Conservation (phyloP, 2,329 filamentous ascomycete genomes). For the Claviceps citrina region DNA sequence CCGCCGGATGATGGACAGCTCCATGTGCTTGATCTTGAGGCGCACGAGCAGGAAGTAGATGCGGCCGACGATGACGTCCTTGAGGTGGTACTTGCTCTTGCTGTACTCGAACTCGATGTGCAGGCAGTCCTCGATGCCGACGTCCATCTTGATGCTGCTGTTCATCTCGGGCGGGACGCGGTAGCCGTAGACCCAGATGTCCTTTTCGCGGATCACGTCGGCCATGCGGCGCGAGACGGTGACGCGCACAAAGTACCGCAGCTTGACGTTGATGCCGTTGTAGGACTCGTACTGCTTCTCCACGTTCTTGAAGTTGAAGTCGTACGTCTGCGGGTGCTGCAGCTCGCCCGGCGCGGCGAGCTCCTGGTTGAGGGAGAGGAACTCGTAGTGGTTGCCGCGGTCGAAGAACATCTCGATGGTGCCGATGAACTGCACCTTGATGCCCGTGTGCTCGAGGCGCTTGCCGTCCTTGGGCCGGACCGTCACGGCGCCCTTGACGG, state of each 20-base stretch:
- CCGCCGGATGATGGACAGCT: conserved; percentile 88
- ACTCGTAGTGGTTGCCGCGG: conserved; percentile 97
- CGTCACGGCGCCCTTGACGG: conserved; percentile 89
- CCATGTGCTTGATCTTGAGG: conserved; percentile 99
- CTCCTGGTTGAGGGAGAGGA: conserved; percentile 91
- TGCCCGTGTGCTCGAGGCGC: conserved; percentile 90
- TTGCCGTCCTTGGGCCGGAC: conserved; percentile 96
- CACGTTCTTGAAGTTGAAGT: conserved; percentile 99
- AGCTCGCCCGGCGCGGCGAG: conserved; percentile 92
- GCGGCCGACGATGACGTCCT: conserved; percentile 94
- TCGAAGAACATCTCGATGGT: conserved; percentile 99
- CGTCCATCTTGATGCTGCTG: conserved; percentile 98
- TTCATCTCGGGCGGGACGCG: conserved; percentile 96
- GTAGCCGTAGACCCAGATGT: conserved; percentile 99
- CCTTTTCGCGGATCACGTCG: conserved; percentile 96
- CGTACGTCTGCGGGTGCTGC: conserved; percentile 94
- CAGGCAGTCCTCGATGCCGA: conserved; percentile 95
- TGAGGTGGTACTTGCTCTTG: conserved; percentile 97
- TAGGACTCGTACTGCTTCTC: conserved; percentile 99
- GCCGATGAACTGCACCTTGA: conserved; percentile 99
- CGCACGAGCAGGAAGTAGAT: conserved; percentile 97
- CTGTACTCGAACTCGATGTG: conserved; percentile 99
- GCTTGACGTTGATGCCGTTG: conserved; percentile 97
- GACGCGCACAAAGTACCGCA: conserved; percentile 94
- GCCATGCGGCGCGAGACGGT: conserved; percentile 95